Evolutionary conservation across 352 stramenopile species (phyloP).

Genomic region (Phytophthora chlamydospora): DNA sequence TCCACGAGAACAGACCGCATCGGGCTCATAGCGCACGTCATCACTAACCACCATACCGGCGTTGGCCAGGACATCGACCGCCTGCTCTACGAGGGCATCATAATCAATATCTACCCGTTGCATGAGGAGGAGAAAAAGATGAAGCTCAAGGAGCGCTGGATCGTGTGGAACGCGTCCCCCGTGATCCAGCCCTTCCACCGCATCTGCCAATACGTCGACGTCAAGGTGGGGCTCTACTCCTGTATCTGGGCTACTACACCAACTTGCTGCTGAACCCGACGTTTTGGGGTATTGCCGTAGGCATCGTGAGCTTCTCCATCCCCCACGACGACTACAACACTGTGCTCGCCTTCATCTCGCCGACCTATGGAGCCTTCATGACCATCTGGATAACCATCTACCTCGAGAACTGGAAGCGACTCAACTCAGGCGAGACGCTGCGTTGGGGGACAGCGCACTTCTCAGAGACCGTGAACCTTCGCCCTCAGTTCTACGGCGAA

Average conservation of each 20-base stretch:
- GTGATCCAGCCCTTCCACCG: slow-evolving; percentile 84
- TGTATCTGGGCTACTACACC: slow-evolving; percentile 96
- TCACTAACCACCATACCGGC: slow-evolving; percentile 72
- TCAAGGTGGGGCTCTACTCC: slow-evolving; percentile 97
- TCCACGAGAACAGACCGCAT: slow-evolving; percentile 83
- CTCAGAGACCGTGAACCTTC: slow-evolving; percentile 66
- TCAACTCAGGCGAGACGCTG: slow-evolving; percentile 79
- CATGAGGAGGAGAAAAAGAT: slow-evolving; percentile 74
- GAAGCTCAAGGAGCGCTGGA: slow-evolving; percentile 68
- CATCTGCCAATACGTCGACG: slow-evolving; percentile 85
- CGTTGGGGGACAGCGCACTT: slow-evolving; percentile 86
- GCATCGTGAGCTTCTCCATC: slow-evolving; percentile 76
- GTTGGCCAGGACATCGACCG: slow-evolving; percentile 74
- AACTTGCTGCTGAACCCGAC: slow-evolving; percentile 94
- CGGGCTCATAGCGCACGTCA: slow-evolving; percentile 82
- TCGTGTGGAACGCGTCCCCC: slow-evolving; percentile 66
- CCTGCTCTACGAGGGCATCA: slow-evolving; percentile 76
- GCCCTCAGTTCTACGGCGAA: slow-evolving; percentile 79
- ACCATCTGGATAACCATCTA: slow-evolving; percentile 91
- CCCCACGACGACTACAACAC: slow-evolving; percentile 49
- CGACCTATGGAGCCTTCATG: slow-evolving; percentile 87
- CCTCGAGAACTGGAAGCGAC: slow-evolving; percentile 90
- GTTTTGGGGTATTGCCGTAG: slow-evolving; percentile 90
- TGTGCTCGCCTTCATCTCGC: slow-evolving; percentile 79
- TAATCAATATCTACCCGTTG: slow-evolving; percentile 79